Percentiles rank a stretch among this genome's conserved stretches.
These are phyloP conservation scores for Nepenthes mirabilis DNA, from an alignment of 148 eudicot species.

Conservation along the genomic window DNA sequence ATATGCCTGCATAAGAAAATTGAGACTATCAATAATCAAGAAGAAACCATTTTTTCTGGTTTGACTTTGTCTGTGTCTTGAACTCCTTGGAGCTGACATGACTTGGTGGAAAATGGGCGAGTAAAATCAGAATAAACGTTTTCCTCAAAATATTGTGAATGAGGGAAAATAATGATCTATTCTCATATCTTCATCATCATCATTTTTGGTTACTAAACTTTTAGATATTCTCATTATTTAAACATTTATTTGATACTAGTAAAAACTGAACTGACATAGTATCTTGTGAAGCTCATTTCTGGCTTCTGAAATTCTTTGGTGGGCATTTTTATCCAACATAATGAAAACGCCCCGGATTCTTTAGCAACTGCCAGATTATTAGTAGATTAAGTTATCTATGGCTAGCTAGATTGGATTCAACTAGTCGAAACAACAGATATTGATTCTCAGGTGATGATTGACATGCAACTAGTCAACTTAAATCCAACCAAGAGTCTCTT, in stretches of 20 bases:
- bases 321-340: constrained; percentile 34
- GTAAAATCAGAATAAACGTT: too few species aligned
- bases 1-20: constrained; percentile 3
- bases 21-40: background rate
- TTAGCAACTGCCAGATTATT: background rate
- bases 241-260: background rate
- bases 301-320: constrained; percentile 33
- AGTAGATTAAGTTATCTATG: background rate
- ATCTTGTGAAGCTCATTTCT: constrained; percentile 36
- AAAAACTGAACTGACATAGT: constrained; percentile 9
- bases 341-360: constrained; percentile 25
- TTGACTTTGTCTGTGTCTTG: background rate
- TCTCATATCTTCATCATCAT: too few species aligned
- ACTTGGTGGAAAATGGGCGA: too few species aligned
- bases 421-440: too few species aligned
- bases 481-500: too few species aligned
- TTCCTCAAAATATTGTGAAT: too few species aligned
- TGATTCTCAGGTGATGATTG: too few species aligned
- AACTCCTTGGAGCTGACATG: too few species aligned
- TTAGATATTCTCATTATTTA: background rate
- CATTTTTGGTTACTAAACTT: background rate
- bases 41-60: too few species aligned
- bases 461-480: too few species aligned
- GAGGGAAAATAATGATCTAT: too few species aligned
- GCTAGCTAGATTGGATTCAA: constrained; percentile 8